Base-by-base conservation (phyloP, 106 monocot genomes). In the Allium sativum region DNA sequence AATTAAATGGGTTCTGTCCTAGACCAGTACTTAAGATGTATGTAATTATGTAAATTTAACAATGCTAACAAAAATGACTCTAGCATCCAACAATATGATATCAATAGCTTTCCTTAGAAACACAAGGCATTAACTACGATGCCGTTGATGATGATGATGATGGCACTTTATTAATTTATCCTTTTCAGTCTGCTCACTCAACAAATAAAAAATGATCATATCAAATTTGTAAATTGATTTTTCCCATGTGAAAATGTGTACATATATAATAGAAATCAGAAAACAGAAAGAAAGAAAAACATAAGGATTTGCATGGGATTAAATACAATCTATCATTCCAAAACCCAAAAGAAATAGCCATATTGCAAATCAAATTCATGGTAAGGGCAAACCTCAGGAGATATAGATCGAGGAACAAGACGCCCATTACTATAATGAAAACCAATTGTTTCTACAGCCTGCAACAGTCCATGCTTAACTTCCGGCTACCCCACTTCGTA, bases 381-480 rank as follows among this genome's bases (percentile, higher is more conserved):
- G 31, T 31, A 31, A 31, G 31, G 5, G 31, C 5, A 31, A 67
- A 96, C 96, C 96, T 96, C 96, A 10, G 96, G 96, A 40, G 87
- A 87, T 74, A 96, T 82, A 65, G 87, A 69, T 72, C 84, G 81
- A 67, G 90, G 95, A 57, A 90, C 73, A 57, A 96, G 87, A 56
- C 52, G 95, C 52, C 90, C 95, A 82, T 90, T 90, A 46, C 80
- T 91, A 59, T 96, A 90, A 62, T 90, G 84, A 79, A 96, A 96
- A 72, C 87, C 90, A 43, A 96, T 77, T 6, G 87, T 75, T 64
- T 96, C 90, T 68, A 90, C 72, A 45, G 90, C 57, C 59, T 95
- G 95, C 10, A 95, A 77, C 42, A 95, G 66, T n/a, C 95, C 95
- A 76, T 95, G 95, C 71, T 95, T 95, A 55, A 95, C 75, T 79